Percentiles rank a stretch among this genome's conserved stretches.
Evolutionary conservation across 1,284 basidiomycete species (phyloP).

Genomic region (Malassezia nana): DNA sequence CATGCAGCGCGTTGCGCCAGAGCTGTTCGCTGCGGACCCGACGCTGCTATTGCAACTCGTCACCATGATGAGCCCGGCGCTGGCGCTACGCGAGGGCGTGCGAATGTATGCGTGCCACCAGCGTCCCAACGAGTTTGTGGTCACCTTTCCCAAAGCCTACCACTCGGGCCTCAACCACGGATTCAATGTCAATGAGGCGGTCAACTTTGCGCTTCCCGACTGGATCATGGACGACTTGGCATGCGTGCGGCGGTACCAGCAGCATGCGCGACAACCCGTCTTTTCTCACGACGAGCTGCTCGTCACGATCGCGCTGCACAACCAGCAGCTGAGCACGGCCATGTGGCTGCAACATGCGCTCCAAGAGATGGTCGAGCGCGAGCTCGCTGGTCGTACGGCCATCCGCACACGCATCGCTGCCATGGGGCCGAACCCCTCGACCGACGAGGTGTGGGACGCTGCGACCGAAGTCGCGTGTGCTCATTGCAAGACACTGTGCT

Average conservation of each 20-base stretch:
- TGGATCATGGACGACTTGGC: constrained; percentile 81
- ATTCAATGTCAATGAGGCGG: constrained; percentile 96
- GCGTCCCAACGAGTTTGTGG: constrained; percentile 82
- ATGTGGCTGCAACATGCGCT: constrained; percentile 67
- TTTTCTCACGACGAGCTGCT: constrained; percentile 97
- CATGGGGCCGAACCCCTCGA: background rate
- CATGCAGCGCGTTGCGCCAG: constrained; percentile 87
- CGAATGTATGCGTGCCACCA: constrained; percentile 89
- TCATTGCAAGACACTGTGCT: constrained; percentile 88
- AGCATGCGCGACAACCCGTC: constrained; percentile 82
- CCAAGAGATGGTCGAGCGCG: constrained; percentile 77
- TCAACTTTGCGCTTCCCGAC: constrained; percentile 94
- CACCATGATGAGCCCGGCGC: constrained; percentile 91
- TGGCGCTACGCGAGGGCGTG: constrained; percentile 78
- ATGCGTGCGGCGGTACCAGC: constrained; percentile 72
- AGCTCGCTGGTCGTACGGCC: constrained; percentile 59
- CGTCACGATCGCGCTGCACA: constrained; percentile 86
- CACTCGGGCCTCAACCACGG: constrained; percentile 98
- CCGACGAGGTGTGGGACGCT: constrained; percentile 57
- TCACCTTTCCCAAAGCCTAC: constrained; percentile 96
- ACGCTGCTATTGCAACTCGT: constrained; percentile 94
- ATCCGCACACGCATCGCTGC: constrained; percentile 53
- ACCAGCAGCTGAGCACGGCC: constrained; percentile 81
- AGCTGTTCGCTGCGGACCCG: constrained; percentile 95
- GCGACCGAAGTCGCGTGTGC: constrained; percentile 93